phyloP scores from a whole-genome alignment of 164 flowering plant genomes.

The Tetrastigma voinierianum region DNA sequence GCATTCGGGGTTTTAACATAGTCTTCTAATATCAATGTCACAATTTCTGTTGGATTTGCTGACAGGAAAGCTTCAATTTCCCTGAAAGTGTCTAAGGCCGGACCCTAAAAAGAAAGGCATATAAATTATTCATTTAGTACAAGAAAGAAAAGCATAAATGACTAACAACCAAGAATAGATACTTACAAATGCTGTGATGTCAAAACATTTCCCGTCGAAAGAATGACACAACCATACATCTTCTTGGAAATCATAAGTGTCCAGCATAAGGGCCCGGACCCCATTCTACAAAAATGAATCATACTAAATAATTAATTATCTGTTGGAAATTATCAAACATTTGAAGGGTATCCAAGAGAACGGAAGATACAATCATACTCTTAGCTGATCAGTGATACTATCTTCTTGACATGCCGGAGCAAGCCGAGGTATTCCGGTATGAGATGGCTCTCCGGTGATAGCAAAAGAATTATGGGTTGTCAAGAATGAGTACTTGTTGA shows the following conservation, averaged over 20 bases:
- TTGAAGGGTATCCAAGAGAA: too few relatives aligned
- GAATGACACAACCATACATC: conserved; percentile 91
- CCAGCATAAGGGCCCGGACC: conserved; percentile 75
- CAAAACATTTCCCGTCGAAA: conserved; percentile 50
- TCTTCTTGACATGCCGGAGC: conserved; percentile 14
- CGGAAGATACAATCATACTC: conserved; percentile 12
- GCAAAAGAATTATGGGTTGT: conserved; percentile 22
- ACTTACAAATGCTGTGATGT: conserved; percentile 70
- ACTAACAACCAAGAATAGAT: not conserved
- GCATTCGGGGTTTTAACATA: conserved; percentile 67
- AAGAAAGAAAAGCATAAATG: not conserved
- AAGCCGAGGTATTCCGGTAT: conserved; percentile 4
- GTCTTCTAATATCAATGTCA: conserved; percentile 72
- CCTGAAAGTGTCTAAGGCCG: conserved; percentile 55
- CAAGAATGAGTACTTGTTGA: conserved; percentile 20
- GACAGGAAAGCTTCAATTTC: conserved; percentile 49
- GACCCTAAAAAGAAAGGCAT: conserved; percentile 24
- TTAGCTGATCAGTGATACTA: conserved; percentile 19
- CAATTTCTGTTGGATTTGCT: conserved; percentile 58
- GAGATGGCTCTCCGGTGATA: conserved; percentile 11
- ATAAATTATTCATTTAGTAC: not conserved
- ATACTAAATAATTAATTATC: not conserved
- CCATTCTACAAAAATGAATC: conserved; percentile 51
- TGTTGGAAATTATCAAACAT: too few relatives aligned
- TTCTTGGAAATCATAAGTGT: conserved; percentile 62